Evolutionary conservation across 192 early-diverging fungal species (phyloP), one percentile per base, ranked within the genome.

Genomic region (Cladochytrium replicatum): DNA sequence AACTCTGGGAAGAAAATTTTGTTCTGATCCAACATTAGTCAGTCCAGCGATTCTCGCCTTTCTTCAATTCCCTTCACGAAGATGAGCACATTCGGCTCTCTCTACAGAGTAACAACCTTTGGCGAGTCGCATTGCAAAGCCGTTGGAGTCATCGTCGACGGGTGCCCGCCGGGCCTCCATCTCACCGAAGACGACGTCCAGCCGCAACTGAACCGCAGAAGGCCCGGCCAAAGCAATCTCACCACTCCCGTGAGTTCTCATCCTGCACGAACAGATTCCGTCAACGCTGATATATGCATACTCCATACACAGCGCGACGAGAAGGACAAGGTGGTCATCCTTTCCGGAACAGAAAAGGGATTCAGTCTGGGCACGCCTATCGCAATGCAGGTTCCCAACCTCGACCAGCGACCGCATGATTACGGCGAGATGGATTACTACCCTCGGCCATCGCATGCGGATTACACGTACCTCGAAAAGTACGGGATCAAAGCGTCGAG

Each of bases 111-210:
- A 15, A 91, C 90, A 1, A 98, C 94, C 28, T 96, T 84, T 69
- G 94, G 94, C 52, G 94, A 98, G 69, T 95, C 91, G 28, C 95
- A 98, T 74, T 97, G 95, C 73, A 96, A 93, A 56, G 91, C 82
- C 13, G 93, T 98, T 4, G 93, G 93, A 41, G 91, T 91, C 46
- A 92, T 98, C 52, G 72, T 98, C 48, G 95, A 98, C 57, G 92
- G 92, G 38, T 83, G 82, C 50, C 95, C 95, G 22, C 95, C 95
- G 2, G 93, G 95, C n/a, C 67, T 98, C 50, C 71, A 78, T 26
- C 61, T 98, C 46, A 85, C 78, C 29, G 95, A 95, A 68, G 71
- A 56, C 39, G 93, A 97, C 57, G 85, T 98, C 54, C 95, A 97
- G 60, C 78, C 81, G 45, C 91, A 95, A 63, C 71, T 98, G 28